These are phyloP conservation scores for Staphylotrichum longicolle DNA, from an alignment of 495 filamentous ascomycete species.

Conservation along the genomic window DNA sequence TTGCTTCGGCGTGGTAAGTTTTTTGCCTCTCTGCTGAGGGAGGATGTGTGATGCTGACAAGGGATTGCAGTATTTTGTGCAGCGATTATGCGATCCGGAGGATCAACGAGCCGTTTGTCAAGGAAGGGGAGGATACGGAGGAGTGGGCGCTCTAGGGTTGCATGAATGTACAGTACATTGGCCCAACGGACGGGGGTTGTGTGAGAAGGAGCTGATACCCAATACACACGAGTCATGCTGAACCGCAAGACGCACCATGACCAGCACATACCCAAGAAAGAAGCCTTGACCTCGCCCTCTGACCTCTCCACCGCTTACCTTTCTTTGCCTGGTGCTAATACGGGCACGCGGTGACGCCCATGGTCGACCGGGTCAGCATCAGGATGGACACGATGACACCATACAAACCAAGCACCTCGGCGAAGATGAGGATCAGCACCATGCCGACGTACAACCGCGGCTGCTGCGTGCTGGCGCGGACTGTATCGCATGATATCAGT, in stretches of 20 bases:
- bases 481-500: slow-evolving; percentile 31
- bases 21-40: neutral
- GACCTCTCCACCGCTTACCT: neutral
- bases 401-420: slow-evolving; percentile 78
- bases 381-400: slow-evolving; percentile 45
- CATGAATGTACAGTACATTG: no score
- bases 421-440: slow-evolving; percentile 93
- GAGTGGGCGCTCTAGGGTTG: slow-evolving; percentile 75
- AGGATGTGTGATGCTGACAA: slow-evolving; percentile 10
- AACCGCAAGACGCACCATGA: neutral
- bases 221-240: neutral
- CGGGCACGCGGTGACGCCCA: slow-evolving; percentile 36
- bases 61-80: slow-evolving; percentile 67
- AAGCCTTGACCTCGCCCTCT: neutral
- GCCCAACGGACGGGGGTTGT: neutral
- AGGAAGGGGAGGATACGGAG: slow-evolving; percentile 61
- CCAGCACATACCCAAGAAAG: no score
- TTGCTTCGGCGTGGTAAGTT: slow-evolving; percentile 60
- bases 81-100: slow-evolving; percentile 90
- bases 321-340: slow-evolving; percentile 25
- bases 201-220: slow-evolving; percentile 13
- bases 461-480: slow-evolving; percentile 83
- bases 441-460: slow-evolving; percentile 88
- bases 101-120: slow-evolving; percentile 89
- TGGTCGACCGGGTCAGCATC: slow-evolving; percentile 40